Evolutionary conservation across 768 basidiomycete species (phyloP), one percentile per base, ranked within the genome.

Genomic region (Macrocybe gigantea): DNA sequence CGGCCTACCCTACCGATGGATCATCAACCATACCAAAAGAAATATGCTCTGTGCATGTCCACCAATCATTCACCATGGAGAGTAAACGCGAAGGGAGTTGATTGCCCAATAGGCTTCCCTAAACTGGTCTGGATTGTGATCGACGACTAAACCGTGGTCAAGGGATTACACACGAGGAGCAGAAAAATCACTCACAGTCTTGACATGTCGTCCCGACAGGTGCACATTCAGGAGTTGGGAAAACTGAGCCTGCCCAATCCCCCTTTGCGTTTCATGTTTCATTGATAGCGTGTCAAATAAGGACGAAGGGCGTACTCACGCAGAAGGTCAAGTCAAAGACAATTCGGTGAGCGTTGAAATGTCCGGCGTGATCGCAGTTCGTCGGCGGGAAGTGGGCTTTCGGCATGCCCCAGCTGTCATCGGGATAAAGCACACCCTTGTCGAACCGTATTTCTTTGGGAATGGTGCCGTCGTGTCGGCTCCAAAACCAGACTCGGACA

Each of bases 21-120:
- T 22, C 22, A 22, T 22, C 2, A 22, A 22, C 22, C 22, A 4
- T 2, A 22, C 22, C 22, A 1, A 22, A 22, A 22, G 22, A 4
- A 22, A 22, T 22, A 22, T 22, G 4, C 22, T 4, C 22, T 22
- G 22, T 4, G 1, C 22, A 22, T 22, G 22, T 22, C 22, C 4
- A 22, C 22, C 1, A 22, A 22, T 22, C 22, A 22, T 22, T 22
- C 22, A 22, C 22, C 22, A 22, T 22, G 22, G 22, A 22, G 64
- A 68, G 56, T 84, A 88, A 11, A 85, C 69, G 32, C 73, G 70
- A 33, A 88, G 61, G 12, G 75, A 72, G 54, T 79, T 77, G 61
- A 89, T 71, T 52, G 78, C 79, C 83, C 84, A 89, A 62, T 82
- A 88, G 1, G 86, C 82, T 12, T 83, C 69, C 8, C 50, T 36